phyloP scores from a whole-genome alignment of 2,329 filamentous ascomycete species.

The Penicillium sp. region DNA sequence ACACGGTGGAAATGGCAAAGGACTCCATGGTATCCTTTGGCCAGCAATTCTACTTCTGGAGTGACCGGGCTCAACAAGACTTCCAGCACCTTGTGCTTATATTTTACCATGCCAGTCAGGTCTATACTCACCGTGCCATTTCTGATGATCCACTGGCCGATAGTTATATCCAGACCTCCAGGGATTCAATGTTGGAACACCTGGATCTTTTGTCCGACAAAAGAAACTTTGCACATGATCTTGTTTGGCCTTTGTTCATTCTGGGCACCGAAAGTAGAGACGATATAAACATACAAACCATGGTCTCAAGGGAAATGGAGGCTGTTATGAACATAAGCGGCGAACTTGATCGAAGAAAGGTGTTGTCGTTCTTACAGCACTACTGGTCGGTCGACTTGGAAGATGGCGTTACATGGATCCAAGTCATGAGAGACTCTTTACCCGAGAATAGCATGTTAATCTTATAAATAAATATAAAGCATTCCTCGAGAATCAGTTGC shows the following conservation, averaged over 20 bases:
- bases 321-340: slow-evolving; percentile 16
- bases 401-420: slow-evolving; percentile 18
- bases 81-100: slow-evolving; percentile 28
- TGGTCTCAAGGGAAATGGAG: slow-evolving; percentile 13
- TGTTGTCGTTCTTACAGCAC: slow-evolving; percentile 12
- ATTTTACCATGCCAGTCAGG: slow-evolving; percentile 31
- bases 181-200: slow-evolving; percentile 9
- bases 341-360: slow-evolving; percentile 15
- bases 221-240: slow-evolving; percentile 12
- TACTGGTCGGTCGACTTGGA: slow-evolving; percentile 8
- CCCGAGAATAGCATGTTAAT: slow-evolving; percentile 11
- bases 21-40: slow-evolving; percentile 18
- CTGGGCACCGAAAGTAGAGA: slow-evolving; percentile 18
- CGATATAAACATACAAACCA: slow-evolving; percentile 3
- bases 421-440: slow-evolving; percentile 15
- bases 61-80: slow-evolving; percentile 13
- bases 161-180: neutral
- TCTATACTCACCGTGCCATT: slow-evolving; percentile 30
- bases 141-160: slow-evolving; percentile 6
- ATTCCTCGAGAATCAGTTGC: too few species aligned
- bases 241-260: slow-evolving; percentile 26
- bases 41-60: slow-evolving; percentile 21
- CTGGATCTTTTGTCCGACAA: slow-evolving; percentile 5
- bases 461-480: neutral
- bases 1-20: slow-evolving; percentile 15